phyloP scores from a whole-genome alignment of 2,329 filamentous ascomycete genomes.

The Blastomyces silverae region DNA sequence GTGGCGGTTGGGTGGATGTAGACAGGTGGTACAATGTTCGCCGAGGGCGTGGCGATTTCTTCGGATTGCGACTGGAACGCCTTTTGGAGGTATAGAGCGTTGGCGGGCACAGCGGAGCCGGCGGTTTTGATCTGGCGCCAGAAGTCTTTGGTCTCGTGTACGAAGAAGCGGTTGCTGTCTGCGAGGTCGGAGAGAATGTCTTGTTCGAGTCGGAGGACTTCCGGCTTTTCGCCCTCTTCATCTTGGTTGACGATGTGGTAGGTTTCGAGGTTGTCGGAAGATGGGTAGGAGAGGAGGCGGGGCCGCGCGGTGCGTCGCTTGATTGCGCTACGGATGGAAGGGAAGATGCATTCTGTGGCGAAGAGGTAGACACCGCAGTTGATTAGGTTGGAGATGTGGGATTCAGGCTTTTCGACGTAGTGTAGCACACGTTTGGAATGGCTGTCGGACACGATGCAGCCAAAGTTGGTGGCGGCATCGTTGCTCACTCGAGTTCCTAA shows the following conservation, averaged over 20 bases:
- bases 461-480: constrained; percentile 91
- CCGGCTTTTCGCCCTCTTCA: constrained; percentile 67
- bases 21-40: constrained; percentile 84
- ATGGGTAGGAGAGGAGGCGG: constrained; percentile 88
- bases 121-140: constrained; percentile 99
- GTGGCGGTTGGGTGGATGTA: constrained; percentile 89
- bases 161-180: constrained; percentile 96
- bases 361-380: constrained; percentile 99
- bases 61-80: constrained; percentile 74
- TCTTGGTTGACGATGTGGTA: constrained; percentile 60
- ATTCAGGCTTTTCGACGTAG: constrained; percentile 98
- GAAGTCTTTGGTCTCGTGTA: constrained; percentile 97
- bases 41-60: constrained; percentile 75
- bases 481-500: constrained; percentile 85
- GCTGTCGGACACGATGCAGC: constrained; percentile 90
- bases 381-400: constrained; percentile 95
- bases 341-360: constrained; percentile 91
- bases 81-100: constrained; percentile 92
- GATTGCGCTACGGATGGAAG: constrained; percentile 86
- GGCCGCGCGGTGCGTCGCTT: constrained; percentile 90
- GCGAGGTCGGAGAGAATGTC: constrained; percentile 93
- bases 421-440: constrained; percentile 94
- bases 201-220: constrained; percentile 91
- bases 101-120: constrained; percentile 91
- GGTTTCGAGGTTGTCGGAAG: constrained; percentile 81